Evolutionary conservation across 2,329 filamentous ascomycete species (phyloP).

Genomic region (Beauveria australis): DNA sequence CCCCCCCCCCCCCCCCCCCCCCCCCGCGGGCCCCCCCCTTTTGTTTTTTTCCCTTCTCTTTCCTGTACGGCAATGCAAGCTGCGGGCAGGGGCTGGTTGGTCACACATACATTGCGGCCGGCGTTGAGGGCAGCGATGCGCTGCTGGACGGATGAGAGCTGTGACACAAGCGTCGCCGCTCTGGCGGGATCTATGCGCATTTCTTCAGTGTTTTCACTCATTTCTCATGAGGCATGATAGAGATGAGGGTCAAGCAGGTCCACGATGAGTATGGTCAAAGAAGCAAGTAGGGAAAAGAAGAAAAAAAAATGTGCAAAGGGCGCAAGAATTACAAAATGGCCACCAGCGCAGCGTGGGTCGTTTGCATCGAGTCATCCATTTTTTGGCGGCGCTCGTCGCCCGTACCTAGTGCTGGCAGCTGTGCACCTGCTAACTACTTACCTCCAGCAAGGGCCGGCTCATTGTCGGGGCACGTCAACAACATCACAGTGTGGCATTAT

Average conservation of each 20-base stretch:
- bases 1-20: too few relatives aligned
- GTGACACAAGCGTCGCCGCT: conserved; percentile 53
- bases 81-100: neutral
- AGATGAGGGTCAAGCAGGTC: neutral
- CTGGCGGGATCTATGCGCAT: conserved; percentile 57
- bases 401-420: neutral
- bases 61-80: neutral
- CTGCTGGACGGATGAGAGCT: conserved; percentile 52
- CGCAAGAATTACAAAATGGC: conserved; percentile 1
- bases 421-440: neutral
- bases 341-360: conserved; percentile 2
- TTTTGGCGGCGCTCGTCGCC: neutral
- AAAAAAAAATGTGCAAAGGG: neutral
- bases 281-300: neutral
- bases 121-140: conserved; percentile 47
- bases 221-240: conserved; percentile 18
- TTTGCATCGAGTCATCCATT: conserved; percentile 2
- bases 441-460: conserved; percentile 18
- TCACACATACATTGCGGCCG: conserved; percentile 43
- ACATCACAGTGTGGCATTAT: conserved; percentile 1
- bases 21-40: too few relatives aligned
- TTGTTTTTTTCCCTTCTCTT: neutral
- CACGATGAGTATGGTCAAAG: neutral
- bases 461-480: conserved; percentile 23
- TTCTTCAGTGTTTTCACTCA: conserved; percentile 35